Percentiles rank a stretch among this genome's conserved stretches.
Evolutionary conservation across 495 filamentous ascomycete genomes (phyloP).

Genomic region (Aspergillus nanangensis): DNA sequence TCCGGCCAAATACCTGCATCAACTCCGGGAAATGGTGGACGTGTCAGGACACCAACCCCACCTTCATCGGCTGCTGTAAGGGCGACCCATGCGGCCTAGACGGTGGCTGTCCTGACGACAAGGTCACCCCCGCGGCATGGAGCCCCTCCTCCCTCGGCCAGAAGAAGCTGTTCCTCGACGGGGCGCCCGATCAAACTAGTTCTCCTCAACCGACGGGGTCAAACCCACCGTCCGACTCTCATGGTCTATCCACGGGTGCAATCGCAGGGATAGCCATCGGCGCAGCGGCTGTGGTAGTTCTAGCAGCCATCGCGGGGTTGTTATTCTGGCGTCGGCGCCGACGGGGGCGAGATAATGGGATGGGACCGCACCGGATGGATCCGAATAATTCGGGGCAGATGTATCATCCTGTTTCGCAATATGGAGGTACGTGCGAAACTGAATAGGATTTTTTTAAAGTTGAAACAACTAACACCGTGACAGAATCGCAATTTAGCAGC

Average conservation of each 20-base stretch:
- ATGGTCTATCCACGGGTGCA: no score
- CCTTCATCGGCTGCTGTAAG: constrained; percentile 24
- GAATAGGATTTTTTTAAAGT: no score
- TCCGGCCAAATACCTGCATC: constrained; percentile 18
- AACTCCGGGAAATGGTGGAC: constrained; percentile 17
- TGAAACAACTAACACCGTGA: no score
- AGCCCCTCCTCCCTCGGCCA: constrained; percentile 9
- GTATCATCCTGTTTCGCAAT: not conserved
- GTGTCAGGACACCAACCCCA: constrained; percentile 15
- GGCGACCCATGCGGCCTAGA: constrained; percentile 9
- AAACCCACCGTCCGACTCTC: no score
- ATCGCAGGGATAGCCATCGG: no score
- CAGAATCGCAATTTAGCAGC: not conserved
- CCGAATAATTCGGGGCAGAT: not conserved
- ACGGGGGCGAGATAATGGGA: no score
- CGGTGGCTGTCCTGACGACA: constrained; percentile 14
- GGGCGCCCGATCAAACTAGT: not conserved
- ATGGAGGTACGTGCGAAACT: not conserved
- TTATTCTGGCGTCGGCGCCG: no score
- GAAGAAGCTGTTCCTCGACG: constrained; percentile 14
- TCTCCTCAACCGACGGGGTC: no score
- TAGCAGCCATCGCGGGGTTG: no score
- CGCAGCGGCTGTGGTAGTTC: no score
- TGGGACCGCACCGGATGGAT: no score
- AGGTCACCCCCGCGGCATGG: constrained; percentile 16